These are phyloP conservation scores for Trichoderma sp. DNA, from an alignment of 2,329 filamentous ascomycete species.

Conservation along the genomic window DNA sequence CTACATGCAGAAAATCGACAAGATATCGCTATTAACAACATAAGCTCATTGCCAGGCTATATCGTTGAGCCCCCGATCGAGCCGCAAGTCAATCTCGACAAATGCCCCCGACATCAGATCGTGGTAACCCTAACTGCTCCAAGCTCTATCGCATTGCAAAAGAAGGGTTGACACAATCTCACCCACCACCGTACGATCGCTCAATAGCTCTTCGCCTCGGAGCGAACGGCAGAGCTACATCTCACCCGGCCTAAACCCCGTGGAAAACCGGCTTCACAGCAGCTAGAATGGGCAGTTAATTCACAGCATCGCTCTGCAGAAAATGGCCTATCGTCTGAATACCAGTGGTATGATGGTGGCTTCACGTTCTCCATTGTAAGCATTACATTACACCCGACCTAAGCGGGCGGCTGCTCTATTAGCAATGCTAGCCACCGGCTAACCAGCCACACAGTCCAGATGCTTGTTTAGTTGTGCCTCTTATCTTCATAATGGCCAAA, in stretches of 20 bases:
- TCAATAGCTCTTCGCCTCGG: not conserved
- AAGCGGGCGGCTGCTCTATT: not conserved
- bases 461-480: not conserved
- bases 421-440: not conserved
- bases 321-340: not conserved
- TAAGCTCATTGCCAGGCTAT: not conserved
- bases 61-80: not conserved
- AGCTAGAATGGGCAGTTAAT: not conserved
- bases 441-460: not conserved
- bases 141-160: not conserved
- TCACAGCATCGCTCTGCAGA: not conserved
- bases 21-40: not conserved
- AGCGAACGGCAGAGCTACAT: not conserved
- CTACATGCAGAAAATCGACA: not conserved
- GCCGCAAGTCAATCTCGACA: not conserved
- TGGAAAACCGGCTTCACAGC: not conserved
- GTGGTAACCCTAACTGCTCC: not conserved
- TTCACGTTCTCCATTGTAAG: constrained; percentile 1
- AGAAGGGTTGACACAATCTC: not conserved
- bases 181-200: not conserved
- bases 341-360: constrained; percentile 9
- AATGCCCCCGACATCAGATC: not conserved
- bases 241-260: not conserved
- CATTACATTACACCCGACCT: not conserved
- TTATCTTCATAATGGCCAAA: constrained; percentile 18